Evolutionary conservation across 2,329 filamentous ascomycete genomes (phyloP), one percentile per base, ranked within the genome.

Genomic region (Capronia coronata): DNA sequence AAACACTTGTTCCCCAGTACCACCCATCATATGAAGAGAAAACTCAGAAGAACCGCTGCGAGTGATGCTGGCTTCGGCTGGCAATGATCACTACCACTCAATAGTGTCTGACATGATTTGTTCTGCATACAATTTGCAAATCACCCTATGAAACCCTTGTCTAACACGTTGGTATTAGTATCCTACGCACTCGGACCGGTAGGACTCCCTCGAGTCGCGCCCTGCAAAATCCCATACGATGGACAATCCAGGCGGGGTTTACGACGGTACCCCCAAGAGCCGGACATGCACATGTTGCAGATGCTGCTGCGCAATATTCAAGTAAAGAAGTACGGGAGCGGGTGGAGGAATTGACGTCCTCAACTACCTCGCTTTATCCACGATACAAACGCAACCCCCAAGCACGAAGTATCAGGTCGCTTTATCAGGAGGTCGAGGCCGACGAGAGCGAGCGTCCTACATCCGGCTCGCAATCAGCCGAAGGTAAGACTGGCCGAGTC

Each of bases 41-140:
- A 64, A 65, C 64, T 37, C 34, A 64, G 71, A 56, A 82, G 79
- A 83, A 83, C 80, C 80, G 80, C 80, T 83, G 80, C 79, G 78
- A 76, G 77, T 80, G 78, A 82, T 73, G 71, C 70, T 71, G 65
- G 64, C 63, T 62, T 41, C 58, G 50, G 59, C 67, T 66, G 68
- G 68, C 69, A 69, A 67, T 79, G 74, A 76, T 74, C 59, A 61
- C 51, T 48, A 55, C 46, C 43, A 49, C 53, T 56, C 53, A 48
- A 49, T 37, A n/a, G 48, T 44, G 45, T 44, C 49, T 49, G 48
- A 52, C 3, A n/a, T 4, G 5, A 19, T 16, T 16, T 37, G 16
- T 18, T 6, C 7, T 19, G 8, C 34, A 18, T 9, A 18, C 30
- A 19, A n/a, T 27, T 29, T 40, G 16, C 43, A n/a, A 43, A 29